Base-by-base conservation (phyloP, 2,329 filamentous ascomycete genomes). In the Xylaria sp. region DNA sequence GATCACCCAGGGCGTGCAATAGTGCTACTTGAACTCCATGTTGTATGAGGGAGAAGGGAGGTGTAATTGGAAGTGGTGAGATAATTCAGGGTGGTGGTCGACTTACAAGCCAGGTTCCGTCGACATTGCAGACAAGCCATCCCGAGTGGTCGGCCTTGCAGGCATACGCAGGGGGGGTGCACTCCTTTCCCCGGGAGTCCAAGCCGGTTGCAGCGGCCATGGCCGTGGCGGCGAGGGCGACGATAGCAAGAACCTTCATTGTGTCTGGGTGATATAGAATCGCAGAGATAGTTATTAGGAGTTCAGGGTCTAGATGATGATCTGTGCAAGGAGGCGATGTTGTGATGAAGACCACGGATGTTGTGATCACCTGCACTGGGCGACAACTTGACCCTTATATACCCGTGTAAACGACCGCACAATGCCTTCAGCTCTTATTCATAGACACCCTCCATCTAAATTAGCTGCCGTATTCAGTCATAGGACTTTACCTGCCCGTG, bases 81-180 rank as follows among this genome's bases (percentile, higher is more conserved):
- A 21, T 2, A 17, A 2, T 49, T 21, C 14, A 21, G 17, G n/a
- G 11, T 9, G 28, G n/a, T 33, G 46, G 19, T n/a, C 23, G n/a
- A 61, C 71, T 56, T 57, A 74, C 73, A 45, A 74, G 55, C 31
- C 51, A 74, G 33, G 23, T 66, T 15, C 70, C 71, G 14, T 74
- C 67, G 15, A 72, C 61, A 43, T 71, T 73, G 62, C 72, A 74
- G 17, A 74, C 73, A 43, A 71, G 64, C 72, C 72, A 74, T 55
- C 73, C 72, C 1, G 66, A 65, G 60, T 67, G 56, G 45, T 73
- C 67, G 17, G 54, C 21, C 63, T 73, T 74, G 69, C 73, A 74
- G n/a, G 40, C 51, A 60, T 74, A 74, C 1, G 62, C 40, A 2
- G 70, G 65, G 8, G 71, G 70, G 5, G 59, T 64, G 63, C 73